Base-by-base conservation (phyloP, 2,329 filamentous ascomycete species). In the Pyrenochaeta sp. region DNA sequence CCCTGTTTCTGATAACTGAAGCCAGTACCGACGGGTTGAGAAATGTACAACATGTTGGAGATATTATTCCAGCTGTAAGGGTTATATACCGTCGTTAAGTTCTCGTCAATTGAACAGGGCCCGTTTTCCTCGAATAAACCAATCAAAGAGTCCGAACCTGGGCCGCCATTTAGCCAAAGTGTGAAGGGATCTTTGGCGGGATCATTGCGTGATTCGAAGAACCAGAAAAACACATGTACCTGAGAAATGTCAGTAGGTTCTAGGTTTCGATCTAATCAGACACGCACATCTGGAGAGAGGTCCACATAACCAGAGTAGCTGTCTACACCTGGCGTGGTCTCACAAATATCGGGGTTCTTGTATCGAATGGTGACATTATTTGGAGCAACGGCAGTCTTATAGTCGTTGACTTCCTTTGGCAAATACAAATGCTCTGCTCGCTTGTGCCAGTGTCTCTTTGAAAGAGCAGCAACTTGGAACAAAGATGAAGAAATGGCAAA, bases 11-110 rank as follows among this genome's bases (percentile, higher is more conserved):
- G 51, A 20, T 59, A 82, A 6, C 77, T 80, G 61, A 82, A 81
- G 2, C 81, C 82, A 19, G 79, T 77, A 22, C 80, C 80, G n/a
- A 81, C 71, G 7, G 83, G 83, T 65, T 86, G 82, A 40, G 81
- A 81, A 37, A 86, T 72, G 67, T 84, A 86, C 7, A 86, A 69
- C 66, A 86, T 71, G 60, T 84, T 85, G 23, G 77, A 81, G 18
- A 77, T 77, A 47, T 83, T 78, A 54, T 77, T 83, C 81, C 81
- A 86, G 7, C 77, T 77, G 68, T 83, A 80, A 4, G 81, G 80
- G 58, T 86, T 86, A 61, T 72, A 70, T 4, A 39, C 41, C 10
- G 52, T 40, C 1, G 53, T 61, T n/a, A 60, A 34, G 10, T 61
- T 55, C 6, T 58, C 46, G 27, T 53, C 34, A 20, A 61, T 49